Evolutionary conservation across 2,329 filamentous ascomycete species (phyloP).

Genomic region (Fusarium marasasianum): DNA sequence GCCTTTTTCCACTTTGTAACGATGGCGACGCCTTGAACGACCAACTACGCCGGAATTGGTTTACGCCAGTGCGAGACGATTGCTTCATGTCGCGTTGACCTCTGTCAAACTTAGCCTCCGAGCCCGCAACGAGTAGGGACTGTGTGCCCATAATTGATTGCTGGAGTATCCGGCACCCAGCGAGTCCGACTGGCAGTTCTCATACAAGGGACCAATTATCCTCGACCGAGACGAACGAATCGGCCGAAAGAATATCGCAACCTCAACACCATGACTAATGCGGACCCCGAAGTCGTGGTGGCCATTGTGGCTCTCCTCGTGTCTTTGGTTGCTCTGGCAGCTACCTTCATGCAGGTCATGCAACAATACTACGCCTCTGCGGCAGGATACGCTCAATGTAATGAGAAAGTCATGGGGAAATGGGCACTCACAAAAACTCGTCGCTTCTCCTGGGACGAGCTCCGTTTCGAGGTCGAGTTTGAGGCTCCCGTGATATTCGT

Average conservation of each 20-base stretch:
- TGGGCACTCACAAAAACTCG: slow-evolving; percentile 56
- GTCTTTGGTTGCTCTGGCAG: slow-evolving; percentile 57
- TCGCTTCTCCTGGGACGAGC: slow-evolving; percentile 53
- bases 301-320: slow-evolving; percentile 57
- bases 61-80: background rate
- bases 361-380: slow-evolving; percentile 63
- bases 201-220: background rate
- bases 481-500: slow-evolving; percentile 62
- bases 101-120: background rate
- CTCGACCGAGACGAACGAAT: slow-evolving; percentile 1
- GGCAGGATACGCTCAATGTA: slow-evolving; percentile 59
- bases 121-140: background rate
- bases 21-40: slow-evolving; percentile 18
- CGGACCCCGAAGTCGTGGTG: slow-evolving; percentile 49
- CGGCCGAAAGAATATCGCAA: background rate
- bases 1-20: background rate
- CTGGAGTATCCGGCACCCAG: background rate
- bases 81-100: background rate
- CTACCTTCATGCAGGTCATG: slow-evolving; percentile 58
- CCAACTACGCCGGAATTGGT: slow-evolving; percentile 1
- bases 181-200: background rate
- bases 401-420: slow-evolving; percentile 57
- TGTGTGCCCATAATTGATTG: background rate
- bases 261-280: slow-evolving; percentile 26
- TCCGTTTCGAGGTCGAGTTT: slow-evolving; percentile 61